Conservation (phyloP, 179 eudicot species). For the Heliamphora pulchella region DNA sequence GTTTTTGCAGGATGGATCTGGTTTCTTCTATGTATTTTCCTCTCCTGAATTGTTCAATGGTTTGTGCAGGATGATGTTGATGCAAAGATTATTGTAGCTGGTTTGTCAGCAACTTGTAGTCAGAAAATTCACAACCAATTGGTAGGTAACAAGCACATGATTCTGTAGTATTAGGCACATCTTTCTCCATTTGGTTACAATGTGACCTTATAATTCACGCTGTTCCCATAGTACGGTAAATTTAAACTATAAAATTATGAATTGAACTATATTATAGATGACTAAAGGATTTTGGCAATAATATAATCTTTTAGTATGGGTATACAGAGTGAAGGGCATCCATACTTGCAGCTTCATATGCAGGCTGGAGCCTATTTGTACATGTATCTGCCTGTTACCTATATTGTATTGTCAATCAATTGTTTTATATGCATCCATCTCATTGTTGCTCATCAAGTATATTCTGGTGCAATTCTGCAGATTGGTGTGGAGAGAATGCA, state of each 20-base stretch:
- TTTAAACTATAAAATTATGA: neutral
- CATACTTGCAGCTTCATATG: neutral
- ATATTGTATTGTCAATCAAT: neutral
- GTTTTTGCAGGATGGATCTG: neutral
- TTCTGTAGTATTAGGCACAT: neutral
- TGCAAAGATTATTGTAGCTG: conserved; percentile 76
- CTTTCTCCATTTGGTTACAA: neutral
- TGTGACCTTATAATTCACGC: neutral
- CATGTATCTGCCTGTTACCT: neutral
- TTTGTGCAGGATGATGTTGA: conserved; percentile 51
- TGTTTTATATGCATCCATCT: conserved; percentile 1
- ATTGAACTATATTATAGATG: neutral
- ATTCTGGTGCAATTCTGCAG: conserved; percentile 31
- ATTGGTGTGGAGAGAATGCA: conserved; percentile 93
- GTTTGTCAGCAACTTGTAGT: conserved; percentile 89
- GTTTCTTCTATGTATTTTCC: neutral
- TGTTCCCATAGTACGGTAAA: neutral
- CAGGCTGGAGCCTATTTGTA: neutral
- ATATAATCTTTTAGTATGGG: neutral
- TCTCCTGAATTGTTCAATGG: neutral
- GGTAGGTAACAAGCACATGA: conserved; percentile 33
- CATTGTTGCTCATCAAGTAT: conserved; percentile 8
- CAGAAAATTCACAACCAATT: conserved; percentile 98
- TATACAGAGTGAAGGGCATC: neutral
- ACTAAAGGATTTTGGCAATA: neutral